Conservation (phyloP, 306 rosid genomes). For the Dryas drummondii region DNA sequence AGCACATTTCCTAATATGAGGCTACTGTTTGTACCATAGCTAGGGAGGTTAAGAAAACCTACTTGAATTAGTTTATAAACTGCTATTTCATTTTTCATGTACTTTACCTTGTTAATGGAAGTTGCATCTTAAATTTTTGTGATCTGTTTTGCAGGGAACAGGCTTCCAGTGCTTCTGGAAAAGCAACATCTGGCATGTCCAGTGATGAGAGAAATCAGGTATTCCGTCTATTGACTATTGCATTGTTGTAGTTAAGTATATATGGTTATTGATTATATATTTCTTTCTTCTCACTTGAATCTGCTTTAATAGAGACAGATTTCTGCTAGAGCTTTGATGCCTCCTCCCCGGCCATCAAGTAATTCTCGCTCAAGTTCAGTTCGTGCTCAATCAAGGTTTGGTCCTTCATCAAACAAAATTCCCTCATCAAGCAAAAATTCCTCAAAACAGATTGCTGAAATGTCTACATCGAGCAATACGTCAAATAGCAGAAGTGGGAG, state of each 20-base stretch:
- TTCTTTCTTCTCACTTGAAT: conserved; percentile 13
- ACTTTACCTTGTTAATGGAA: not conserved
- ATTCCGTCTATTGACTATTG: conserved; percentile 13
- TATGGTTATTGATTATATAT: not conserved
- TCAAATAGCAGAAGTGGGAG: conserved; percentile 68
- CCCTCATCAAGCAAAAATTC: conserved; percentile 74
- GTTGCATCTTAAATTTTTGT: not conserved
- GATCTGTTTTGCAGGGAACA: conserved; percentile 70
- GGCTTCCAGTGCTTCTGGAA: conserved; percentile 97
- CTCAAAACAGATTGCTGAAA: conserved; percentile 42
- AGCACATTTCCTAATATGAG: not conserved
- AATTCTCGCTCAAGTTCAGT: conserved; percentile 37
- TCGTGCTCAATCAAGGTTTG: conserved; percentile 51
- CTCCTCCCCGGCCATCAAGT: conserved; percentile 85
- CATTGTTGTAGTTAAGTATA: not conserved
- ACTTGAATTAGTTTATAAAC: not conserved
- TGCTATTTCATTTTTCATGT: conserved; percentile 8
- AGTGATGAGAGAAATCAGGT: conserved; percentile 98
- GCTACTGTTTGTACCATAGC: not conserved
- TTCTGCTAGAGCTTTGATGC: conserved; percentile 95
- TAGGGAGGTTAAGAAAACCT: not conserved
- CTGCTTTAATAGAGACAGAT: conserved; percentile 67
- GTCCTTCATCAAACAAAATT: conserved; percentile 74
- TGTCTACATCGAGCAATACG: conserved; percentile 67
- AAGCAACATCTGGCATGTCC: conserved; percentile 95